Evolutionary conservation across 2,329 filamentous ascomycete species (phyloP).

Genomic region (Aphanocladium album): DNA sequence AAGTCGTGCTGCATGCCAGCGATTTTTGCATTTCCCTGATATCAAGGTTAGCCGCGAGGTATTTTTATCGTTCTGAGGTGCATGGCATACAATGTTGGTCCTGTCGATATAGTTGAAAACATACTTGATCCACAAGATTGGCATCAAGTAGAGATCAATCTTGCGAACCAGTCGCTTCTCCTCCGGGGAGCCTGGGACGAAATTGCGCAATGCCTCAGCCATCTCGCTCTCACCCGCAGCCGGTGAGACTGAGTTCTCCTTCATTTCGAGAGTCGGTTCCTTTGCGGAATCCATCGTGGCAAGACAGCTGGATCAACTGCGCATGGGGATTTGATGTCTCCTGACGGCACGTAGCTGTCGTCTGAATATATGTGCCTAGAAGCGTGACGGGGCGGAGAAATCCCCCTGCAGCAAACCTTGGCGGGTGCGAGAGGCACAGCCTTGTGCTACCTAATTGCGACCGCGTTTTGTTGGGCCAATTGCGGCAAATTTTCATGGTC

Average conservation of each 20-base stretch:
- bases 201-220: conserved; percentile 22
- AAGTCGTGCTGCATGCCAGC: conserved; percentile 48
- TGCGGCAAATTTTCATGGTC: neutral
- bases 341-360: neutral
- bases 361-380: neutral
- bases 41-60: conserved; percentile 62
- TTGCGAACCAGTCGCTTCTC: conserved; percentile 24
- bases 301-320: neutral
- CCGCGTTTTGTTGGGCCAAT: neutral
- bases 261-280: neutral
- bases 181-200: conserved; percentile 21
- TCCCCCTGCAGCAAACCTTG: no score
- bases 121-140: conserved; percentile 50
- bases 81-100: conserved; percentile 23
- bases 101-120: conserved; percentile 26
- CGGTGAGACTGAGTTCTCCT: neutral
- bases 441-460: neutral
- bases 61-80: conserved; percentile 16
- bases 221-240: conserved; percentile 19
- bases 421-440: neutral
- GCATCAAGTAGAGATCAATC: conserved; percentile 35
- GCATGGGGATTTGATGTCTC: neutral
- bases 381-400: neutral
- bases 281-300: neutral
- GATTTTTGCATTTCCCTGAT: conserved; percentile 59